Evolutionary conservation across 352 stramenopile species (phyloP), one percentile per base, ranked within the genome.

Genomic region (Globisporangium spinosum): DNA sequence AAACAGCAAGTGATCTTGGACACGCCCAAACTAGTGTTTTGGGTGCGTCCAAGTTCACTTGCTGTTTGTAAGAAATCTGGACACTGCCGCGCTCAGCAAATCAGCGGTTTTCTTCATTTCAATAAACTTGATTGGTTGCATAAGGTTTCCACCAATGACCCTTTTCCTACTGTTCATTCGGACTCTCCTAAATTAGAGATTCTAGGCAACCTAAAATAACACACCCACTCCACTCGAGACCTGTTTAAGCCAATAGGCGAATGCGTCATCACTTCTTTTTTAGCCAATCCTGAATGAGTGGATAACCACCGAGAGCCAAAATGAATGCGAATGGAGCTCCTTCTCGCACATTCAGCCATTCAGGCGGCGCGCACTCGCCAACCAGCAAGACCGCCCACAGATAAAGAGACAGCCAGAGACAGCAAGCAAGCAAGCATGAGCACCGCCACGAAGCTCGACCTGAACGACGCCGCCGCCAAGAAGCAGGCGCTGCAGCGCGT

Each of bases 401-500:
- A 45, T 20, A 51, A 13, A 55, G 40, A 29, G 29, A 22, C 35
- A 56, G 8, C 8, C 59, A 74, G 69, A 69, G 58, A 23, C 53
- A 61, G 12, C 12, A 6, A 20, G 59, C 47, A 23, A 55, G 63
- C 49, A 40, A 62, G n/a, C 51, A 78, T 64, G 51, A 80, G 70
- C 68, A 54, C 73, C 13, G 59, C 27, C 70, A 66, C 62, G 17
- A 78, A 72, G 53, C 67, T 74, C 17, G 79, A 87, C 73, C 73
- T 89, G 53, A 73, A 74, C 64, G 75, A 87, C 73, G 62, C 77
- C 25, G 73, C 78, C 60, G 74, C 76, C 40, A 84, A 82, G 68
- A 75, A 79, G 65, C 70, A 82, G 70, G 83, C 78, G 49, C 78
- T 84, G 35, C 38, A 80, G 69, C 65, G 79, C 29, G 86, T 99